phyloP scores from a whole-genome alignment of 495 filamentous ascomycete genomes.

The Pseudotulostoma volvatum region DNA sequence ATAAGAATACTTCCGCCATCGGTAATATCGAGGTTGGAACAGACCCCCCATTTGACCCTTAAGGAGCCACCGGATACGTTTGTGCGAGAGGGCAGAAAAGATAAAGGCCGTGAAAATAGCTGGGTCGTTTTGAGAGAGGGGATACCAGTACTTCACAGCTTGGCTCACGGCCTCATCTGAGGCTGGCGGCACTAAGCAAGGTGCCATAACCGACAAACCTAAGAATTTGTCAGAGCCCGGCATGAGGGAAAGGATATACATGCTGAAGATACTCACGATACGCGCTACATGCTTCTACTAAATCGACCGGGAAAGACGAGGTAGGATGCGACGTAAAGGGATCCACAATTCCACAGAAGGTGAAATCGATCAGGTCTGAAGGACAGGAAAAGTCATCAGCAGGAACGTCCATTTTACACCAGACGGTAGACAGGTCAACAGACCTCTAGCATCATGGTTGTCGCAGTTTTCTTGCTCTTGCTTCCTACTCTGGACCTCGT shows the following conservation, averaged over 20 bases:
- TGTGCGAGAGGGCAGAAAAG: constrained; percentile 25
- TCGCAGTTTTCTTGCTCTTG: too few relatives aligned
- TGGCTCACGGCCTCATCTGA: not conserved
- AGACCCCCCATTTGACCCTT: constrained; percentile 2
- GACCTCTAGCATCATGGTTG: too few relatives aligned
- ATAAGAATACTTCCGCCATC: constrained; percentile 17
- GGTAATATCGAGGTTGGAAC: constrained; percentile 15
- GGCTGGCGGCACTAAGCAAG: constrained; percentile 1
- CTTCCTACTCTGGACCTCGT: too few relatives aligned
- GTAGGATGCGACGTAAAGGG: constrained; percentile 1
- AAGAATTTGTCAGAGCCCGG: not conserved
- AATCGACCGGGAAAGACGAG: constrained; percentile 1
- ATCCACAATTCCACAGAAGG: constrained; percentile 3
- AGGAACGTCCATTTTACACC: too few relatives aligned
- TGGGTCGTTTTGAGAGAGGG: constrained; percentile 19
- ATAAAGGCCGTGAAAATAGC: constrained; percentile 24
- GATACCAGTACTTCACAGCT: constrained; percentile 14
- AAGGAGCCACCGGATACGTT: constrained; percentile 22
- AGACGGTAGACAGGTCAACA: too few relatives aligned
- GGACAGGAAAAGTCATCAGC: too few relatives aligned
- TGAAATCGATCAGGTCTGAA: too few relatives aligned
- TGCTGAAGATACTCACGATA: constrained; percentile 1
- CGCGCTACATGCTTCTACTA: constrained; percentile 1
- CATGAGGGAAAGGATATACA: not conserved
- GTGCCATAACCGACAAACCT: constrained; percentile 2